Conservation (phyloP, 192 early-diverging fungal species). For the Entophlyctis helioformis region DNA sequence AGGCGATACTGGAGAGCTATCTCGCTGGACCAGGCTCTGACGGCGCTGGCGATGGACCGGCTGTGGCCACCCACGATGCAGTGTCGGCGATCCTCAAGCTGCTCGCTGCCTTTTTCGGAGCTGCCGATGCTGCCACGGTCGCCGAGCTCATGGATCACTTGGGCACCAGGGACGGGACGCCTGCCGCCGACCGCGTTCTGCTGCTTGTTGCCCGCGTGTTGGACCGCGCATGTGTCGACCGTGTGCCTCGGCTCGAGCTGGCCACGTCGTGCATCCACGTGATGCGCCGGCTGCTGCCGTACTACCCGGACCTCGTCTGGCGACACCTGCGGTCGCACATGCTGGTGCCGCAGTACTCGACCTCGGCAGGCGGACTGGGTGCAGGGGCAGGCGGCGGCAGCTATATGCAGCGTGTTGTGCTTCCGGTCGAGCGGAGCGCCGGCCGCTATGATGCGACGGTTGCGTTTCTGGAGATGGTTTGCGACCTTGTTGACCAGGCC, state of each 20-base stretch:
- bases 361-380: too few species aligned
- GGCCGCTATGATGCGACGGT: slow-evolving; percentile 26
- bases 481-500: slow-evolving; percentile 13
- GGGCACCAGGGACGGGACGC: background rate
- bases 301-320: slow-evolving; percentile 20
- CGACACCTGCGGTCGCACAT: slow-evolving; percentile 16
- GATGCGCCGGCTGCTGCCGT: slow-evolving; percentile 11
- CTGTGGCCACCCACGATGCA: slow-evolving; percentile 4
- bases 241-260: slow-evolving; percentile 15
- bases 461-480: slow-evolving; percentile 27
- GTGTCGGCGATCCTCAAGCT: slow-evolving; percentile 16
- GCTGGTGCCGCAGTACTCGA: slow-evolving; percentile 21
- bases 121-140: slow-evolving; percentile 8
- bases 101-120: slow-evolving; percentile 18
- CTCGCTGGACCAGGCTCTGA: slow-evolving; percentile 7
- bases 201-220: slow-evolving; percentile 20
- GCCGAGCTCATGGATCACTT: slow-evolving; percentile 16
- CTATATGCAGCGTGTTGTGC: slow-evolving; percentile 28
- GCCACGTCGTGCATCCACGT: slow-evolving; percentile 21
- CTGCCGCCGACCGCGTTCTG: slow-evolving; percentile 12
- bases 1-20: slow-evolving; percentile 25
- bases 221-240: slow-evolving; percentile 10
- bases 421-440: slow-evolving; percentile 21
- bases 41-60: background rate
- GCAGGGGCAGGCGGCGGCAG: too few species aligned